phyloP scores from a whole-genome alignment of 2,329 filamentous ascomycete genomes.

The Fusarium tricinctum region DNA sequence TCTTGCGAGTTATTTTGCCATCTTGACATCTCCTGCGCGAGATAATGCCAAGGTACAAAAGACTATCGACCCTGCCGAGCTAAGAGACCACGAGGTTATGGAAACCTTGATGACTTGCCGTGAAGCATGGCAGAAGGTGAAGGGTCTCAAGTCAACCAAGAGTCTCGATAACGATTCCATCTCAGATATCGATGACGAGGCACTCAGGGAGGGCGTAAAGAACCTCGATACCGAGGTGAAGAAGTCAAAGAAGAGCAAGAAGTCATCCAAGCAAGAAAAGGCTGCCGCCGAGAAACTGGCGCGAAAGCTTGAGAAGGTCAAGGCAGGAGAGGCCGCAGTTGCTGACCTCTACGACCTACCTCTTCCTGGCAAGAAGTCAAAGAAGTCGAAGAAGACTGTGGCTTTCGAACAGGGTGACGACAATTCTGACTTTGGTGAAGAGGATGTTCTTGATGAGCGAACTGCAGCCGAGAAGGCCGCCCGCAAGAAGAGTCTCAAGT shows the following conservation, averaged over 20 bases:
- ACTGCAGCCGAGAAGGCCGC: conserved; percentile 88
- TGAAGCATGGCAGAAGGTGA: conserved; percentile 82
- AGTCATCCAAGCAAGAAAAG: conserved; percentile 55
- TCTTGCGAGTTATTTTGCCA: conserved; percentile 92
- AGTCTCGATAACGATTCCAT: conserved; percentile 53
- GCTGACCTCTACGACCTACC: conserved; percentile 77
- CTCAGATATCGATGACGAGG: conserved; percentile 44
- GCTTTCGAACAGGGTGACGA: conserved; percentile 65
- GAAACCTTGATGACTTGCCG: conserved; percentile 83
- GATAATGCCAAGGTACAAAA: conserved; percentile 67
- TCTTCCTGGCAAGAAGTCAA: conserved; percentile 64
- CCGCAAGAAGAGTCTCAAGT: conserved; percentile 92
- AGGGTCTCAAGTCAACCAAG: conserved; percentile 70
- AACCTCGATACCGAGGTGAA: conserved; percentile 42
- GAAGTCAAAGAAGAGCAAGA: conserved; percentile 52
- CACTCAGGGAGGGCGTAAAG: conserved; percentile 45
- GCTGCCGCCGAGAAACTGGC: conserved; percentile 56
- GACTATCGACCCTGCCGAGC: conserved; percentile 79
- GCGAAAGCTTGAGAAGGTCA: conserved; percentile 62
- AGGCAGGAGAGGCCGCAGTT: conserved; percentile 77
- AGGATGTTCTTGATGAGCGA: conserved; percentile 80
- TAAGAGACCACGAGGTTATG: conserved; percentile 94
- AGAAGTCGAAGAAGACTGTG: conserved; percentile 52
- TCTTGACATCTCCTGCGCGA: conserved; percentile 84
- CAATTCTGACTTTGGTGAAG: conserved; percentile 94